Evolutionary conservation across 768 basidiomycete genomes (phyloP).

Genomic region (Boletus fagicola): DNA sequence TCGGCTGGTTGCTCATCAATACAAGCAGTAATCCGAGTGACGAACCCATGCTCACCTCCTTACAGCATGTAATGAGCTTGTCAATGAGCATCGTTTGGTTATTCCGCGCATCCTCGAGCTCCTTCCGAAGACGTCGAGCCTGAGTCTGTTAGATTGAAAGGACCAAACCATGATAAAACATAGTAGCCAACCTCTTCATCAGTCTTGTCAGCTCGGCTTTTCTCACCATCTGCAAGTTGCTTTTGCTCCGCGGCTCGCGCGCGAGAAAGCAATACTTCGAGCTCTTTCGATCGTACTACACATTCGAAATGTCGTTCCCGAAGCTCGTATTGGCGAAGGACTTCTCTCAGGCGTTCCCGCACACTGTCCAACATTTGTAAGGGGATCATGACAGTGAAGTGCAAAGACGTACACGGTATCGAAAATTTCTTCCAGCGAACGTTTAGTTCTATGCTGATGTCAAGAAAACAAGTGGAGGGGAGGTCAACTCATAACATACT

Average conservation of each 20-base stretch:
- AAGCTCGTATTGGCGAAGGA: constrained; percentile 84
- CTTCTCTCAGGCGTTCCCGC: constrained; percentile 82
- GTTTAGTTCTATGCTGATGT: constrained; percentile 52
- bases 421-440: constrained; percentile 79
- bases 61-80: constrained; percentile 81
- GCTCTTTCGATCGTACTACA: constrained; percentile 87
- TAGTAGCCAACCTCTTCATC: constrained; percentile 67
- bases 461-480: not conserved
- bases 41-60: constrained; percentile 59
- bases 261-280: constrained; percentile 82
- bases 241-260: constrained; percentile 87
- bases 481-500: constrained; percentile 47
- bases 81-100: constrained; percentile 79
- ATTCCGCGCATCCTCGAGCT: constrained; percentile 77
- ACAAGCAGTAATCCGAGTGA: constrained; percentile 5
- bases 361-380: constrained; percentile 46
- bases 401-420: constrained; percentile 68
- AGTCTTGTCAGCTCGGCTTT: constrained; percentile 57
- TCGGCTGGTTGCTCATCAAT: constrained; percentile 50
- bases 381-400: not conserved
- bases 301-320: constrained; percentile 92
- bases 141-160: constrained; percentile 29
- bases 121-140: constrained; percentile 68
- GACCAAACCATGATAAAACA: constrained; percentile 1
- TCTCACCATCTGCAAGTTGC: constrained; percentile 77